These are phyloP conservation scores for Albophoma yamanashiensis DNA, from an alignment of 2,329 filamentous ascomycete species.

Conservation along the genomic window DNA sequence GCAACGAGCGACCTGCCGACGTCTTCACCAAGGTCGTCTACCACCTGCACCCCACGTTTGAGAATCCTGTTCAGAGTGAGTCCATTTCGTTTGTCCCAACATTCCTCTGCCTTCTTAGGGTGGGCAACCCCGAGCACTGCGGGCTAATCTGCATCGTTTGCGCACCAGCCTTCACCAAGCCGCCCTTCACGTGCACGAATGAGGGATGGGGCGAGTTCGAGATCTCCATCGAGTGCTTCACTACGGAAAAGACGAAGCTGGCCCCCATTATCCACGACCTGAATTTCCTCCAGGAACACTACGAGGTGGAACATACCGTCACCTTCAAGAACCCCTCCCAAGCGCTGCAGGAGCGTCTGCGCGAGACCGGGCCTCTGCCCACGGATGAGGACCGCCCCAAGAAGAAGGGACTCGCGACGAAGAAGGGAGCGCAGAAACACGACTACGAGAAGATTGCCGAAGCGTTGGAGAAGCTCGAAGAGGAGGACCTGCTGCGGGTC, in stretches of 20 bases:
- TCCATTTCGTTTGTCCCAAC: conserved; percentile 14
- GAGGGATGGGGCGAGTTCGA: conserved; percentile 99
- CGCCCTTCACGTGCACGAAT: conserved; percentile 83
- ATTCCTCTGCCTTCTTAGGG: background rate
- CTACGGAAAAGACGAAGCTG: conserved; percentile 79
- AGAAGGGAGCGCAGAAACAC: conserved; percentile 64
- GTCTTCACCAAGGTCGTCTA: conserved; percentile 91
- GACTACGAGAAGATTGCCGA: conserved; percentile 98
- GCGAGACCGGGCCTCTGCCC: conserved; percentile 77
- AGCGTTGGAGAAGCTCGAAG: conserved; percentile 74
- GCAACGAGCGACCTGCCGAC: conserved; percentile 70
- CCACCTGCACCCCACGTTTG: conserved; percentile 89
- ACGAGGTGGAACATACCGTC: conserved; percentile 73
- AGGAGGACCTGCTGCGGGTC: conserved; percentile 88
- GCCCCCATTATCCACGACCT: conserved; percentile 70
- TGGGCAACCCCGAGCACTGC: background rate
- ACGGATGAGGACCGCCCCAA: conserved; percentile 52
- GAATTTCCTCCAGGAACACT: conserved; percentile 74
- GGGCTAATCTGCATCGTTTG: background rate
- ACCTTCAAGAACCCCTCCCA: conserved; percentile 90
- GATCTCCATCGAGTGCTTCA: conserved; percentile 75
- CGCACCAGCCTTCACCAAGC: conserved; percentile 61
- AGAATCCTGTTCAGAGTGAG: conserved; percentile 75
- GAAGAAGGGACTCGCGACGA: conserved; percentile 55
- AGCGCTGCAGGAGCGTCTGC: conserved; percentile 66